Percentiles rank a stretch among this genome's conserved stretches.
phyloP scores from a whole-genome alignment of 2,329 filamentous ascomycete species.

The Talaromyces sp. region DNA sequence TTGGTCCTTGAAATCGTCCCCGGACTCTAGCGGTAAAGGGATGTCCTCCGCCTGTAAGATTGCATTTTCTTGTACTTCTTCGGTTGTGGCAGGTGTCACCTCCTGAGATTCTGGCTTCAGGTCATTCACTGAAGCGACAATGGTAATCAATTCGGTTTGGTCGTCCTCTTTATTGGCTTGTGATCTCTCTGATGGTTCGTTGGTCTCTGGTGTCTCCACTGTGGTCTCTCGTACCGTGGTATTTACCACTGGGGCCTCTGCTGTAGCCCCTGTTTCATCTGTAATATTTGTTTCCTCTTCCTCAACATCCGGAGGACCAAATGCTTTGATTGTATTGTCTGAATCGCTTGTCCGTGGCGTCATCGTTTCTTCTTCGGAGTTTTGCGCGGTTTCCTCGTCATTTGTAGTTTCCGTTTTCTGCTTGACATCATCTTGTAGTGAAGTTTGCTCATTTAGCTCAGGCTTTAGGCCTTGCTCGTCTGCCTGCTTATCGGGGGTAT shows the following conservation, averaged over 20 bases:
- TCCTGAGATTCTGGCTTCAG: not conserved
- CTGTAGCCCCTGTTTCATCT: not conserved
- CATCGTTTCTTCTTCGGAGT: not conserved
- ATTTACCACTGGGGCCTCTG: not conserved
- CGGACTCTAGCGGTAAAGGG: constrained; percentile 11
- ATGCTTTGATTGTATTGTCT: not conserved
- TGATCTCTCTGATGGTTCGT: not conserved
- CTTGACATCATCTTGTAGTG: not conserved
- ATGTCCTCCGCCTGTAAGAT: constrained; percentile 4
- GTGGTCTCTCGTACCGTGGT: not conserved
- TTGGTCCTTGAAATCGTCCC: constrained; percentile 6
- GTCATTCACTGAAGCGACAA: constrained; percentile 1
- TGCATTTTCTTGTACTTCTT: not conserved
- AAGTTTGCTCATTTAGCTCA: not conserved
- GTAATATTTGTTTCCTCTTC: not conserved
- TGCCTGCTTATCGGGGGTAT: not conserved
- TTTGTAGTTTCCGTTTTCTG: not conserved
- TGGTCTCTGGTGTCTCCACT: not conserved
- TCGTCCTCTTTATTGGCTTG: not conserved
- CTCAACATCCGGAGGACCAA: not conserved
- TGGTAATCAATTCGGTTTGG: constrained; percentile 1
- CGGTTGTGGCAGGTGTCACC: not conserved
- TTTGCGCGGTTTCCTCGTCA: not conserved
- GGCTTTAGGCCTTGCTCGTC: not conserved
- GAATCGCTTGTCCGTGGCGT: constrained; percentile 3